Conservation (phyloP, 768 basidiomycete species). For the Tricholomella constricta region DNA sequence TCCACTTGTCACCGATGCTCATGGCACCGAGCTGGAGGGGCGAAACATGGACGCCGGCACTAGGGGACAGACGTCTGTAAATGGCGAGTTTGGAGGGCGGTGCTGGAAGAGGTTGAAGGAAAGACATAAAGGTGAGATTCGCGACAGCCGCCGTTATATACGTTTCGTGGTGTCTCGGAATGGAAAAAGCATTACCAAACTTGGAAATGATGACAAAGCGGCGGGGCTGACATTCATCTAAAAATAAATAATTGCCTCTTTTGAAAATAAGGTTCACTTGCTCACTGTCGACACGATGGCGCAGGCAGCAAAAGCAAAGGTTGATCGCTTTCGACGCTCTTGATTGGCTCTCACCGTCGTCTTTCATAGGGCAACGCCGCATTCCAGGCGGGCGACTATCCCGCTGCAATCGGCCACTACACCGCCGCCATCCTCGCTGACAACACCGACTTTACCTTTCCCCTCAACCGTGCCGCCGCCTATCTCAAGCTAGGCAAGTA, state of each 20-base stretch:
- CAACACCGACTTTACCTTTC: conserved; percentile 69
- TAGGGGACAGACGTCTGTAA: conserved; percentile 41
- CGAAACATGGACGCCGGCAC: conserved; percentile 49
- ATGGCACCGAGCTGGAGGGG: conserved; percentile 49
- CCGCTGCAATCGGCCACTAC: conserved; percentile 83
- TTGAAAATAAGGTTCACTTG: too few species aligned
- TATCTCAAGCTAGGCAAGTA: conserved; percentile 96
- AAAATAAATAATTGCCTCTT: too few species aligned
- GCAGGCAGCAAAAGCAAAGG: conserved; percentile 19
- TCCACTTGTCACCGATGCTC: conserved; percentile 46
- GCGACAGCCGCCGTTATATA: too few species aligned
- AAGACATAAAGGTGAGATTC: too few species aligned
- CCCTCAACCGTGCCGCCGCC: conserved; percentile 87
- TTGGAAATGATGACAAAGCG: too few species aligned
- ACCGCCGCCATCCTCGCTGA: conserved; percentile 78
- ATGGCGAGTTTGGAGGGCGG: conserved; percentile 36
- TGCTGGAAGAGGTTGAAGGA: conserved; percentile 11
- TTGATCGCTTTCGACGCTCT: not conserved
- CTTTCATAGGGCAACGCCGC: conserved; percentile 74
- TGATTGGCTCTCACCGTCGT: not conserved
- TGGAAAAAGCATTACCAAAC: too few species aligned
- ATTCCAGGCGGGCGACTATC: conserved; percentile 81
- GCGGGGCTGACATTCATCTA: too few species aligned
- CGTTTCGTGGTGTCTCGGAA: too few species aligned
- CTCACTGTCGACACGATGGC: too few species aligned